A percentile compares a stretch with the other conserved stretches of the same genome.
These are phyloP conservation scores for Epichloe glyceriae DNA, from an alignment of 2,329 filamentous ascomycete genomes.

Conservation along the genomic window DNA sequence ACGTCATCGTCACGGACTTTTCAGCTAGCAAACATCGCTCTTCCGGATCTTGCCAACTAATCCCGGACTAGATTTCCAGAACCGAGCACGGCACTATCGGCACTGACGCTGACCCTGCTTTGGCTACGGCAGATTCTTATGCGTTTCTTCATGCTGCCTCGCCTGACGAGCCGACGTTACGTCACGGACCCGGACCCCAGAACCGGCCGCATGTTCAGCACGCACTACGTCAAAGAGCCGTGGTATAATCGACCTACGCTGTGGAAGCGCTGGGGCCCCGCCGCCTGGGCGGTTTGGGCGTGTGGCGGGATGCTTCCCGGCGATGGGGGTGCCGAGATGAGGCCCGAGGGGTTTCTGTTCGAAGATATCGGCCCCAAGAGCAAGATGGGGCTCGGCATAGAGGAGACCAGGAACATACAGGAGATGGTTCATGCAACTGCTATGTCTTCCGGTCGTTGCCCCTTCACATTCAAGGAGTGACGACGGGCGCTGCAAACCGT, in stretches of 20 bases:
- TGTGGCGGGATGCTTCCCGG: conserved; percentile 34
- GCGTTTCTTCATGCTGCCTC: conserved; percentile 47
- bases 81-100: conserved; percentile 23
- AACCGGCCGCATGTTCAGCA: conserved; percentile 36
- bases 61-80: conserved; percentile 27
- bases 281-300: conserved; percentile 33
- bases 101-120: conserved; percentile 34
- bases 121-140: conserved; percentile 39
- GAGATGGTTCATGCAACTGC: neutral
- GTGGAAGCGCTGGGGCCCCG: conserved; percentile 50
- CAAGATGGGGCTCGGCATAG: conserved; percentile 38
- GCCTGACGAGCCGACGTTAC: conserved; percentile 27
- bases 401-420: conserved; percentile 13
- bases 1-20: conserved; percentile 13
- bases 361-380: conserved; percentile 49
- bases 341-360: conserved; percentile 38
- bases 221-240: conserved; percentile 46
- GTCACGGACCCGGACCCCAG: conserved; percentile 36
- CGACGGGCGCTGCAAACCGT: neutral
- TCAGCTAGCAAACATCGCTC: too few species aligned
- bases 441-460: neutral
- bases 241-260: conserved; percentile 49
- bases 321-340: conserved; percentile 21
- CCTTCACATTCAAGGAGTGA: neutral
- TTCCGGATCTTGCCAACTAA: neutral